Conservation (phyloP, 306 rosid species). For the Dicorynia guianensis region DNA sequence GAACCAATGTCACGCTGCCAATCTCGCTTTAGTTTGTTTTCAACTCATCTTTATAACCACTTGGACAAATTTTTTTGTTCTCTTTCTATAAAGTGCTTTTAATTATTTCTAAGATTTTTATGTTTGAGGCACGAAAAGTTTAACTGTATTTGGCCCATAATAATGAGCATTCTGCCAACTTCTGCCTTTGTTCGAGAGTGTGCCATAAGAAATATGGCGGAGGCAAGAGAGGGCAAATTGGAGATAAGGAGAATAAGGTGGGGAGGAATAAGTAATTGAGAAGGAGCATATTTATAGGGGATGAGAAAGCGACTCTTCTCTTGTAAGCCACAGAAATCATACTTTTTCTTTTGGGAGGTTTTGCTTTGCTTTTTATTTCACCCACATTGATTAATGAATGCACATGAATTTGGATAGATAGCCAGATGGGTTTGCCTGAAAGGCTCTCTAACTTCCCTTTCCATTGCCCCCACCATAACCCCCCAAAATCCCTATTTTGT, state of each 20-base stretch:
- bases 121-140: background rate
- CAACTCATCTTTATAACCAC: background rate
- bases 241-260: background rate
- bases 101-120: background rate
- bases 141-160: background rate
- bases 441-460: slow-evolving; percentile 57
- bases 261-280: slow-evolving; percentile 12
- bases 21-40: background rate
- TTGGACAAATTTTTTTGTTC: slow-evolving; percentile 7
- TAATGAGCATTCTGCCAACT: slow-evolving; percentile 13
- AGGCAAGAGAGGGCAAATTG: slow-evolving; percentile 22
- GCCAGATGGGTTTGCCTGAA: slow-evolving; percentile 79
- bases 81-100: slow-evolving; percentile 20
- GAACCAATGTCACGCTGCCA: slow-evolving; percentile 30
- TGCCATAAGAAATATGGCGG: background rate
- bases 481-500: slow-evolving; percentile 18
- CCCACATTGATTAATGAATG: slow-evolving; percentile 64
- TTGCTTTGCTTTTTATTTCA: slow-evolving; percentile 48
- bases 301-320: slow-evolving; percentile 45
- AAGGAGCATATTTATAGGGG: slow-evolving; percentile 46
- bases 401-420: slow-evolving; percentile 74
- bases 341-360: slow-evolving; percentile 55
- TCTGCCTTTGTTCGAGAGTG: slow-evolving; percentile 40
- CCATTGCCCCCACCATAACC: slow-evolving; percentile 41
- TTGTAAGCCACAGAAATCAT: slow-evolving; percentile 50